These are phyloP conservation scores for Aureobasidium sp. DNA, from an alignment of 2,329 filamentous ascomycete genomes.

Conservation along the genomic window DNA sequence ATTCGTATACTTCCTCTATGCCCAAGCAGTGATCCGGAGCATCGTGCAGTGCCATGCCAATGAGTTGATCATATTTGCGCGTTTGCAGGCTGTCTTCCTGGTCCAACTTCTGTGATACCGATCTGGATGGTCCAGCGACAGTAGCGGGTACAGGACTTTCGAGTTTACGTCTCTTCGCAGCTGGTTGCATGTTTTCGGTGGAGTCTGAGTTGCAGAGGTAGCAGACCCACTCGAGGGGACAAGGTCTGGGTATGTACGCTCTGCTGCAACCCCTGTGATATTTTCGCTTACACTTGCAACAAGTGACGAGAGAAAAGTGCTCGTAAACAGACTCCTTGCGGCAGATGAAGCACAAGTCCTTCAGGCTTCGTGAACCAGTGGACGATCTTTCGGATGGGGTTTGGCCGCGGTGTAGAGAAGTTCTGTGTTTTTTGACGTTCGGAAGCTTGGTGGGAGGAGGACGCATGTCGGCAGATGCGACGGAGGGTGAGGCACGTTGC, in stretches of 20 bases:
- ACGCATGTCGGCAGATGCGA: not conserved
- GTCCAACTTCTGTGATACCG: not conserved
- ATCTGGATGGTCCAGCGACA: not conserved
- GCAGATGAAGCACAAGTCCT: constrained; percentile 24
- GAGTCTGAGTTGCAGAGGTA: not conserved
- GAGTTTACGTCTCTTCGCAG: not conserved
- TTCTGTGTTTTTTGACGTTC: not conserved
- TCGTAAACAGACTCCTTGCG: constrained; percentile 17
- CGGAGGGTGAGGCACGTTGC: not conserved
- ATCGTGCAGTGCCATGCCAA: constrained; percentile 23
- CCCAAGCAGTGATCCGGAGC: constrained; percentile 17
- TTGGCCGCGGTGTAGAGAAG: constrained; percentile 16
- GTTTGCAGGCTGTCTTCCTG: not conserved
- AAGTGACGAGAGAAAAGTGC: constrained; percentile 24
- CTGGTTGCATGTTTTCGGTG: not conserved
- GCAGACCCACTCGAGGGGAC: not conserved
- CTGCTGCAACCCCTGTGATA: constrained; percentile 30
- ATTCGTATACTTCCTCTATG: constrained; percentile 16
- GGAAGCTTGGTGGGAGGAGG: not conserved
- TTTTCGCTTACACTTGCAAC: constrained; percentile 24
- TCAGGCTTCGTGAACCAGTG: constrained; percentile 12
- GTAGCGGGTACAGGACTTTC: not conserved
- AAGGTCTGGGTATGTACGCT: constrained; percentile 11
- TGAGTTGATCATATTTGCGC: constrained; percentile 13
- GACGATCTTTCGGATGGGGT: constrained; percentile 16